Conservation (phyloP, 768 basidiomycete species). For the Asterophora parasitica region DNA sequence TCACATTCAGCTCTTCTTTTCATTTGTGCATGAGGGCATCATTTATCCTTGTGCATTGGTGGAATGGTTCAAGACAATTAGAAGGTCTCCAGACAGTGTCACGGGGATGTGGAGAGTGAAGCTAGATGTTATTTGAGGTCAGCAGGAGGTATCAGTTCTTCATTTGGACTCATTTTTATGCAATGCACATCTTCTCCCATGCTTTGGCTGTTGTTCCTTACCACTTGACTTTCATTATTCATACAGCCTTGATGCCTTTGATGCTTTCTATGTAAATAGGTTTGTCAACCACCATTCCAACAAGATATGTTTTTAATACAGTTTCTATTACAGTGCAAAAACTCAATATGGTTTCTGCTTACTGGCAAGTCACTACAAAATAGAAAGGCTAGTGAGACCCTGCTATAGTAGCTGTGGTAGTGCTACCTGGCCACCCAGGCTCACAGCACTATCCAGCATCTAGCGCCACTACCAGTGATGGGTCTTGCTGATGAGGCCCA, state of each 20-base stretch:
- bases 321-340: no score
- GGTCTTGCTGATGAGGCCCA: no score
- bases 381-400: no score
- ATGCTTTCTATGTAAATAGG: slow-evolving; percentile 25
- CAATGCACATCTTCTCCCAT: slow-evolving; percentile 24
- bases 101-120: slow-evolving; percentile 25
- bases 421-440: no score
- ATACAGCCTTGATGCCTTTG: slow-evolving; percentile 19
- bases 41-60: slow-evolving; percentile 19
- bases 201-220: slow-evolving; percentile 18
- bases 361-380: no score
- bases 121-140: slow-evolving; percentile 18
- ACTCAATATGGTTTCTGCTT: no score
- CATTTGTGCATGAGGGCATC: background rate
- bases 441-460: no score
- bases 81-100: slow-evolving; percentile 10
- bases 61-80: slow-evolving; percentile 22
- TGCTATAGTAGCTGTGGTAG: no score
- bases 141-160: slow-evolving; percentile 14
- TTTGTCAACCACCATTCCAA: slow-evolving; percentile 27
- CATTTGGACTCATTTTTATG: slow-evolving; percentile 26
- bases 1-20: background rate
- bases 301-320: slow-evolving; percentile 8
- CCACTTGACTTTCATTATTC: slow-evolving; percentile 5
- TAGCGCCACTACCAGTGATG: no score